Base-by-base conservation (phyloP, 2,329 filamentous ascomycete species). In the Pseudocercospora eumusae region DNA sequence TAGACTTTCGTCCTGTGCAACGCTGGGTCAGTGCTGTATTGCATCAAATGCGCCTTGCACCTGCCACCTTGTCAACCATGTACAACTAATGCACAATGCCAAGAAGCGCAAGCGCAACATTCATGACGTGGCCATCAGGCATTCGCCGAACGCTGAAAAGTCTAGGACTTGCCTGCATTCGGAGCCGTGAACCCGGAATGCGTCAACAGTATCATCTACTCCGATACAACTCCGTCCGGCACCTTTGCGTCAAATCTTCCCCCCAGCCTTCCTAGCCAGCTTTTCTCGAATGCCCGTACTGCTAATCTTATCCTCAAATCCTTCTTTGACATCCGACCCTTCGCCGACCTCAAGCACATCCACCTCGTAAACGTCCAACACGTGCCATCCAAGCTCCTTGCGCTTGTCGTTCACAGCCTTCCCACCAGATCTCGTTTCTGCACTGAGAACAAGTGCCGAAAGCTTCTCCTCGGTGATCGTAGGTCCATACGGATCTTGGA, bases 401-500 rank as follows among this genome's bases (percentile, higher is more conserved):
- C 95, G 85, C 74, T 88, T 90, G n/a, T 89, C 83, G 73, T 99
- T 99, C 68, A 99, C 91, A 0, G 90, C 90, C 62, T 86, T 81
- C 4, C 93, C 95, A 33, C 95, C 95, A 1, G 87, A 83, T 57
- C 91, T 84, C 15, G 95, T 98, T 80, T 99, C 95, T 11, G 85
- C 88, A 5, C 93, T 97, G 5, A 98, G 87, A 2, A 96, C 88
- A 59, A 99, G 82, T 0, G 88, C 91, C 49, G 89, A 87, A 65
- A 98, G 89, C 28, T 83, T 80, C 74, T 91, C 84, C 61, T 93
- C 88, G 0, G 91, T 91, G 64, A 96, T 90, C 0, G 95, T 97
- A 3, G 95, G 95, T 0, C 95, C 95, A 76, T 89, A 98, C 0
- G 90, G 84, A 74, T 99, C 93, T 69, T 89, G 88, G 59, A 99